A percentile compares a stretch with the other conserved stretches of the same genome.
These are phyloP conservation scores for Rhizophlyctis rosea DNA, from an alignment of 192 early-diverging fungal species.

Conservation along the genomic window DNA sequence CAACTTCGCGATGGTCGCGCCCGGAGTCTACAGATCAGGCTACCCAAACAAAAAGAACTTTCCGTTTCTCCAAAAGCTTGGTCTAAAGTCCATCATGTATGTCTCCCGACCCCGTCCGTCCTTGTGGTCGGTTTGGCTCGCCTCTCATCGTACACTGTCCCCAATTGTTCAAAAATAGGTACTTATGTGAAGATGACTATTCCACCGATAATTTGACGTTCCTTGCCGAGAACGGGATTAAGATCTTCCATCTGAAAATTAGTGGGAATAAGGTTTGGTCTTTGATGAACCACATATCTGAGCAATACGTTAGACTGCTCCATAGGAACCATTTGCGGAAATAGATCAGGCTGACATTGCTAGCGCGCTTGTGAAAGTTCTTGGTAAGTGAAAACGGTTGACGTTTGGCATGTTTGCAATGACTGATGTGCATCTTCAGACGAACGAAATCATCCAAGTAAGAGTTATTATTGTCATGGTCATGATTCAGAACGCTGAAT, in stretches of 20 bases:
- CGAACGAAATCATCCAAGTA: constrained; percentile 49
- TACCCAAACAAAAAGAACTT: constrained; percentile 92
- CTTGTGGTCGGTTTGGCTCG: neutral
- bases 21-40: constrained; percentile 89
- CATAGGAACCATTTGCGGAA: constrained; percentile 48
- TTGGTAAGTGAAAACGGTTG: constrained; percentile 35
- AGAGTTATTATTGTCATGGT: constrained; percentile 5
- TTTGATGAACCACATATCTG: neutral
- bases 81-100: constrained; percentile 83
- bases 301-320: neutral
- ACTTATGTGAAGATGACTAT: constrained; percentile 91
- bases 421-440: constrained; percentile 12
- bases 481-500: neutral
- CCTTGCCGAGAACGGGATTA: constrained; percentile 71
- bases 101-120: constrained; percentile 18
- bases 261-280: constrained; percentile 83
- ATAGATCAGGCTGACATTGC: constrained; percentile 49
- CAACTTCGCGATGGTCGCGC: constrained; percentile 95
- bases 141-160: neutral
- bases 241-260: constrained; percentile 83
- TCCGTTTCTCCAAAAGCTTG: constrained; percentile 83
- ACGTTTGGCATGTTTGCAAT: neutral
- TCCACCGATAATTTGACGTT: constrained; percentile 85
- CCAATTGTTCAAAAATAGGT: constrained; percentile 42
- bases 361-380: constrained; percentile 36